Base-by-base conservation (phyloP, 352 stramenopile genomes). In the Bremia lactucae region DNA sequence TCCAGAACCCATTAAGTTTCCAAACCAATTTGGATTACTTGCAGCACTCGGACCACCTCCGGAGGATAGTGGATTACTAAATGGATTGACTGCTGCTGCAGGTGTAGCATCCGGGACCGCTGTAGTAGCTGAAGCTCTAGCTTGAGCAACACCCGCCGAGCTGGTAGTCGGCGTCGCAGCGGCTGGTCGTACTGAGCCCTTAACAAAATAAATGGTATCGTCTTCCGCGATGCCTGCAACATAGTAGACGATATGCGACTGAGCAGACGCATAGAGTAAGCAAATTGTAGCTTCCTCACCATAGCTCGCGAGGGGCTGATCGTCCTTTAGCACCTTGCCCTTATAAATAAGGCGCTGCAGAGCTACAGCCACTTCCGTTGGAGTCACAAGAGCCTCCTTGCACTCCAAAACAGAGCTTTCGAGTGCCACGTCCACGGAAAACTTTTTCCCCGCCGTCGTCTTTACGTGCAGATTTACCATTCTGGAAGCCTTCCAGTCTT, bases 311-410 rank as follows among this genome's bases (percentile, higher is more conserved):
- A 94, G 66, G 15, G 80, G 91, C 29, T 73, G 59, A 10, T 94
- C 83, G 55, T 95, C 83, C 55, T 95, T 90, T 42, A 95, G 74
- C 43, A 95, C 77, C 55, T 93, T 95, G 41, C 84, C 84, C 55
- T 92, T 90, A 62, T 83, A 85, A 43, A 95, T 94, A 42, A 95
- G 71, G 3, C 83, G 77, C 59, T 95, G 83, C 43, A 87, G 76
- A 34, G 64, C 46, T n/a, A 65, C 61, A 0, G 79, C 59, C 11
- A 94, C 80, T 26, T 84, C 69, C 19, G 82, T 88, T 38, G 57
- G 49, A 4, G 49, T 52, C 43, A 77, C 73, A 21, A 95, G 83
- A 40, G 61, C 62, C 37, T 77, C 49, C 55, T 95, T 95, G 59
- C 83, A 87, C 35, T 77, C 63, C 20, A 68, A 56, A 11, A 95